Percentiles rank a stretch among this genome's conserved stretches.
phyloP scores from a whole-genome alignment of 2,329 filamentous ascomycete species.

The Beauveria sp. region DNA sequence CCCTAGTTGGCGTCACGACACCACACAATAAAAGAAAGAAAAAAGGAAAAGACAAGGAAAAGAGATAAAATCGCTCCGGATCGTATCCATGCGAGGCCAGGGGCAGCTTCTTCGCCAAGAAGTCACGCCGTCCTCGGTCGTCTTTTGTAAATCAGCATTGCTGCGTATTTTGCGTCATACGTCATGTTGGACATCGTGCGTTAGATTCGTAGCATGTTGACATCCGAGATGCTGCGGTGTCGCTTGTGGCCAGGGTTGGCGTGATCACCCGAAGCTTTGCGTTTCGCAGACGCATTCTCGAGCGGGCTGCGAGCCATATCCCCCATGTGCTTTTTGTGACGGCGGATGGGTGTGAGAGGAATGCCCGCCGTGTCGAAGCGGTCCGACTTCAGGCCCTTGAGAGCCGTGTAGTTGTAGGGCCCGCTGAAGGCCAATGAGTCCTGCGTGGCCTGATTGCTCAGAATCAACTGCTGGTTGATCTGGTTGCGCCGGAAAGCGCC shows the following conservation, averaged over 20 bases:
- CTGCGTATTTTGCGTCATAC: constrained; percentile 7
- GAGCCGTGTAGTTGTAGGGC: constrained; percentile 51
- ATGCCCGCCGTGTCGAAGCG: constrained; percentile 58
- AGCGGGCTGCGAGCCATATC: constrained; percentile 43
- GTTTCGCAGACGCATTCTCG: constrained; percentile 41
- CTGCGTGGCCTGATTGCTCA: constrained; percentile 52
- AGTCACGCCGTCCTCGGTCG: constrained; percentile 40
- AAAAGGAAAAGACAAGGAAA: not conserved
- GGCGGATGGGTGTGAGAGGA: constrained; percentile 60
- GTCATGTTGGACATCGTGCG: constrained; percentile 5
- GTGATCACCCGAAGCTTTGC: constrained; percentile 43
- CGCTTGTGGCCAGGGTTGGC: constrained; percentile 40
- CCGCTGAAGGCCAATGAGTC: constrained; percentile 56
- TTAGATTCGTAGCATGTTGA: constrained; percentile 40
- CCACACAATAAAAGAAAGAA: not conserved
- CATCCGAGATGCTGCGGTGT: constrained; percentile 52
- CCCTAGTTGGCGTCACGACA: not conserved
- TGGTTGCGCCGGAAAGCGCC: constrained; percentile 69
- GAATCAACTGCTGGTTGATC: constrained; percentile 52
- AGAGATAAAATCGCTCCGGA: constrained; percentile 6
- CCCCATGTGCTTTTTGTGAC: constrained; percentile 42
- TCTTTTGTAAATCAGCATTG: constrained; percentile 22
- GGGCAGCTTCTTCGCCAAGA: constrained; percentile 25
- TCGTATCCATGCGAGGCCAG: constrained; percentile 29
- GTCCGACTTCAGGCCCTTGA: constrained; percentile 57